A percentile compares a stretch with the other conserved stretches of the same genome.
Conservation (phyloP, 2,329 filamentous ascomycete genomes). For the Colletotrichum simmondsii region DNA sequence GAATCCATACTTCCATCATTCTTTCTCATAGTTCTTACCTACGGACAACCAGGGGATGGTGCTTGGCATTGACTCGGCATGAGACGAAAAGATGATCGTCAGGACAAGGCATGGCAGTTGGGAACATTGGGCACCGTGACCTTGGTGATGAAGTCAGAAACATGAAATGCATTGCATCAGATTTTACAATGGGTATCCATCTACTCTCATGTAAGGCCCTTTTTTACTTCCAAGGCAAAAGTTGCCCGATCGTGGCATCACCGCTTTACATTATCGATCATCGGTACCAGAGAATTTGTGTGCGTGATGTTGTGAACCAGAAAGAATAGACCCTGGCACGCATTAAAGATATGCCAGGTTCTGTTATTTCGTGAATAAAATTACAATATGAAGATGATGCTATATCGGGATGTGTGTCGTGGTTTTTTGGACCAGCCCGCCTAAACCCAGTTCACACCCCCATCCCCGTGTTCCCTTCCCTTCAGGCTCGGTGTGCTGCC, state of each 20-base stretch:
- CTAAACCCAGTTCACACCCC: conserved; percentile 3
- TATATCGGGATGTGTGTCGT: not conserved
- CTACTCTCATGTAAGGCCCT: not conserved
- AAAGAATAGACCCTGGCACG: not conserved
- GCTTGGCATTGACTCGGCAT: conserved; percentile 4
- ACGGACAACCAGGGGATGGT: not conserved
- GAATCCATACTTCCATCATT: not conserved
- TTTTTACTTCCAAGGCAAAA: not conserved
- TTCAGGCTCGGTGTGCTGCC: not conserved
- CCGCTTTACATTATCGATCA: not conserved
- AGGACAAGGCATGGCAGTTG: not conserved
- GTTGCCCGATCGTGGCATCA: not conserved
- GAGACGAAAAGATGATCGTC: not conserved
- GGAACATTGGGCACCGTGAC: not conserved
- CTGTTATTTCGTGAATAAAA: conserved; percentile 13
- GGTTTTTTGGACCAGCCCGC: not conserved
- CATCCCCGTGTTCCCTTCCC: not conserved
- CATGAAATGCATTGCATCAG: not conserved
- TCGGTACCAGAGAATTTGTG: not conserved
- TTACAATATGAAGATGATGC: conserved; percentile 31
- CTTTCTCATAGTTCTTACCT: no score
- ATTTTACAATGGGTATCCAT: not conserved
- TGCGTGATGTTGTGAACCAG: not conserved
- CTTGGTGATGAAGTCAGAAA: not conserved
- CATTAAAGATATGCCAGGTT: not conserved